These are phyloP conservation scores for Colletotrichum sp. DNA, from an alignment of 2,329 filamentous ascomycete species.

Conservation along the genomic window DNA sequence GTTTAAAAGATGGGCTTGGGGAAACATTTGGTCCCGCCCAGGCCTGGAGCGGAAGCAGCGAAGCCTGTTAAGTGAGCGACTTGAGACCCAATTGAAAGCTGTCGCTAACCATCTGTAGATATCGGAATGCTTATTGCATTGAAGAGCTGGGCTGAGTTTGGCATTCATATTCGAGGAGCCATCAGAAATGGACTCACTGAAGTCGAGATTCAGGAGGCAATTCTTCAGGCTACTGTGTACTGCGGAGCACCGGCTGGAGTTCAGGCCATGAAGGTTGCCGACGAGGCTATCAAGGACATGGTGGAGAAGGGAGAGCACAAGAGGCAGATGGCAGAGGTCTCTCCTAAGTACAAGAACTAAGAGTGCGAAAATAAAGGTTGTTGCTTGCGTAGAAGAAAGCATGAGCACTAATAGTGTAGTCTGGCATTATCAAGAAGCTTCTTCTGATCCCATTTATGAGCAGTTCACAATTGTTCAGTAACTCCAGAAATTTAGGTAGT, in stretches of 20 bases:
- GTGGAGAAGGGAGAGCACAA: constrained; percentile 28
- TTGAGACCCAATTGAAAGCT: background rate
- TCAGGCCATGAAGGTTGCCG: constrained; percentile 35
- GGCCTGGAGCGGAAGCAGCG: constrained; percentile 65
- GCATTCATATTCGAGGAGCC: constrained; percentile 64
- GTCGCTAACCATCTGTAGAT: constrained; percentile 31
- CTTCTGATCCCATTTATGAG: accelerated
- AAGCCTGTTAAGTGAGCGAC: constrained; percentile 51
- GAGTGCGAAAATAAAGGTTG: background rate
- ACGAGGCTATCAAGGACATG: constrained; percentile 30
- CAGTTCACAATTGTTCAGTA: too few relatives aligned
- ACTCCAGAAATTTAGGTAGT: too few relatives aligned
- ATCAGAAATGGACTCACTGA: constrained; percentile 66
- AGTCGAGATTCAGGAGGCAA: constrained; percentile 58
- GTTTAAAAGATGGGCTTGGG: constrained; percentile 53
- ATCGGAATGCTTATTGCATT: constrained; percentile 68
- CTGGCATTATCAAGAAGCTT: background rate
- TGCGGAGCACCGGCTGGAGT: constrained; percentile 45
- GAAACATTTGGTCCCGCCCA: constrained; percentile 65
- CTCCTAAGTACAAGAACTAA: background rate
- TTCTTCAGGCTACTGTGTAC: constrained; percentile 48
- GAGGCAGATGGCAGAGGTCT: constrained; percentile 21
- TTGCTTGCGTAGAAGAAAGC: background rate
- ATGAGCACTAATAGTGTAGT: background rate
- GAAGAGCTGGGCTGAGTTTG: constrained; percentile 63